Conservation (phyloP, 2,329 filamentous ascomycete species). For the Monilinia fructigena region DNA sequence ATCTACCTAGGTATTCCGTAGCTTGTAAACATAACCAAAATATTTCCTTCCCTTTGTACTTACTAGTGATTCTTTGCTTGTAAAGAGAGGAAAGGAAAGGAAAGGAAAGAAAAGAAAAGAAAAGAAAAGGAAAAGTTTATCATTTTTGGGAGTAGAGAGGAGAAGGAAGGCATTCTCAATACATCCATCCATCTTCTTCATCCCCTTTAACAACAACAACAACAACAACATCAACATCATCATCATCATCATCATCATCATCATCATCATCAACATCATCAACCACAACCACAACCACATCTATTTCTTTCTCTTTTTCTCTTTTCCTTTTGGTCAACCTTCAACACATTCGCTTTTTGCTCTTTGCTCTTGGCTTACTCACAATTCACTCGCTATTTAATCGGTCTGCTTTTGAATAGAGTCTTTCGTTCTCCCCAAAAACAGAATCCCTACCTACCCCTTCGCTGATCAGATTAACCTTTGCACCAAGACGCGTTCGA, state of each 20-base stretch:
- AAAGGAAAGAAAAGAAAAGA: too few species aligned
- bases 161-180: too few species aligned
- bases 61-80: background rate
- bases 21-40: background rate
- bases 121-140: too few species aligned
- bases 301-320: background rate
- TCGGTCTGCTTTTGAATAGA: background rate
- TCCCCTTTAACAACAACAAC: background rate
- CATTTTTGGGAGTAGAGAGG: background rate
- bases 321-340: background rate
- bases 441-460: background rate
- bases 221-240: background rate
- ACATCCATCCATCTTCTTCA: background rate
- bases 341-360: constrained; percentile 17
- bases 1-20: background rate
- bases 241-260: background rate
- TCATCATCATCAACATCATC: too few species aligned
- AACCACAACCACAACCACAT: background rate
- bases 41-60: constrained; percentile 4
- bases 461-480: constrained; percentile 1
- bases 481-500: background rate
- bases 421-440: background rate
- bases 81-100: too few species aligned
- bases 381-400: constrained; percentile 6
- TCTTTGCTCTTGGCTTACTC: background rate